A percentile compares a stretch with the other conserved stretches of the same genome.
phyloP scores from a whole-genome alignment of 2,329 filamentous ascomycete genomes.

The Cladosporium cucumerinum region DNA sequence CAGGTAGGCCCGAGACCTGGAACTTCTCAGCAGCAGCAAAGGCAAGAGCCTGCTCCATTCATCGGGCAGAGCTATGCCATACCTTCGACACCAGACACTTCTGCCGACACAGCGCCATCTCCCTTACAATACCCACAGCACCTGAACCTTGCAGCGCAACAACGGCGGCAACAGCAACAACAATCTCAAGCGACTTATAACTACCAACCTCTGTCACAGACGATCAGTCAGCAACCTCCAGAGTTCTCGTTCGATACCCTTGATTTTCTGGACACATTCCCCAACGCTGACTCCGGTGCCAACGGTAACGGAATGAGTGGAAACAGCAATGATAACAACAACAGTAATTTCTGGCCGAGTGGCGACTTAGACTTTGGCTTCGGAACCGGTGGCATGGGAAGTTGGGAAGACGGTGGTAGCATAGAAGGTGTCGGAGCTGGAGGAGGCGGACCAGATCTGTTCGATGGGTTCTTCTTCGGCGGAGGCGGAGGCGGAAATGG shows the following conservation, averaged over 20 bases:
- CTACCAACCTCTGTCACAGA: constrained; percentile 16
- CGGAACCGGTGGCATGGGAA: constrained; percentile 31
- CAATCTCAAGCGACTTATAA: constrained; percentile 3
- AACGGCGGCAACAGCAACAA: neutral
- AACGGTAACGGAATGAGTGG: neutral
- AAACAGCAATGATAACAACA: constrained; percentile 2
- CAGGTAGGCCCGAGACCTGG: constrained; percentile 2
- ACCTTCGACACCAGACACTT: constrained; percentile 18
- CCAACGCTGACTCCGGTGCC: constrained; percentile 26
- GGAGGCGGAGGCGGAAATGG: constrained; percentile 32
- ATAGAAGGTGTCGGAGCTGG: constrained; percentile 31
- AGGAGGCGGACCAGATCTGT: constrained; percentile 43
- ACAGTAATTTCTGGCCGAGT: constrained; percentile 4
- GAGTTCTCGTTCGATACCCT: constrained; percentile 43
- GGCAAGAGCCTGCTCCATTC: constrained; percentile 16
- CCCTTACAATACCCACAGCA: constrained; percentile 18
- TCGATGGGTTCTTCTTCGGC: constrained; percentile 72
- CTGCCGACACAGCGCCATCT: constrained; percentile 15
- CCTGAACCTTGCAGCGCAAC: neutral
- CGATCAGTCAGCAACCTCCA: constrained; percentile 19
- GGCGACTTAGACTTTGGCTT: constrained; percentile 20
- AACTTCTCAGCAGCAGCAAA: constrained; percentile 23
- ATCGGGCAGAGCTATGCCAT: constrained; percentile 16
- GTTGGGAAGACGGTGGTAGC: constrained; percentile 51
- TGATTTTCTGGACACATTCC: constrained; percentile 54